A percentile compares a stretch with the other conserved stretches of the same genome.
Evolutionary conservation across 768 basidiomycete species (phyloP).

Genomic region (Pisolithus tinctorius): DNA sequence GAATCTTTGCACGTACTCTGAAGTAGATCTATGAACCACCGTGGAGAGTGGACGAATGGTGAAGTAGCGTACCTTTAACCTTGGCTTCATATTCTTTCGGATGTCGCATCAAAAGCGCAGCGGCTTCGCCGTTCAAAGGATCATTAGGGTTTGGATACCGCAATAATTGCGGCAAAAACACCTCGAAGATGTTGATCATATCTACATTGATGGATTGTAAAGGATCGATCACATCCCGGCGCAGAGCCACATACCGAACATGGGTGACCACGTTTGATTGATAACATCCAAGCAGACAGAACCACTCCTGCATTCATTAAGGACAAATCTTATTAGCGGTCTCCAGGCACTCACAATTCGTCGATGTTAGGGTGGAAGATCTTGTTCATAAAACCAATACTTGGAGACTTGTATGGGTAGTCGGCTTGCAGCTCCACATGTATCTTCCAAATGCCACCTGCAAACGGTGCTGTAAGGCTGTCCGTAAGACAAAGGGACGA

Average conservation of each 20-base stretch:
- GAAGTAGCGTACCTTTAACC: slow-evolving; percentile 65
- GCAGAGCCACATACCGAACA: slow-evolving; percentile 76
- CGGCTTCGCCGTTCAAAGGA: slow-evolving; percentile 96
- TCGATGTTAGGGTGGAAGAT: slow-evolving; percentile 99
- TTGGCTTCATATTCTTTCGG: slow-evolving; percentile 93
- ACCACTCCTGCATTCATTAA: slow-evolving; percentile 60
- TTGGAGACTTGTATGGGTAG: slow-evolving; percentile 98
- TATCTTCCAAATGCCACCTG: slow-evolving; percentile 98
- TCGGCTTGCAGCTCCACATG: slow-evolving; percentile 98
- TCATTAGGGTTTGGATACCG: slow-evolving; percentile 99
- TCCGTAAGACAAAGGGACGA: background rate
- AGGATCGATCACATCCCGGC: background rate
- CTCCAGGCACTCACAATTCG: slow-evolving; percentile 67
- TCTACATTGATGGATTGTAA: slow-evolving; percentile 42
- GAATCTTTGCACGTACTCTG: slow-evolving; percentile 93
- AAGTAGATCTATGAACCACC: slow-evolving; percentile 3
- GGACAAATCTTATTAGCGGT: slow-evolving; percentile 6
- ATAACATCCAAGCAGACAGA: slow-evolving; percentile 98
- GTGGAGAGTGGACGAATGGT: background rate
- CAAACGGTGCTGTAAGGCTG: slow-evolving; percentile 72
- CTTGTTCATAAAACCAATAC: slow-evolving; percentile 99
- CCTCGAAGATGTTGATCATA: slow-evolving; percentile 99
- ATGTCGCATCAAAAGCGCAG: slow-evolving; percentile 94
- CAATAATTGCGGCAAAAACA: slow-evolving; percentile 93
- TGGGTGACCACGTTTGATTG: slow-evolving; percentile 99